phyloP scores from a whole-genome alignment of 441 rosid species.

The Syzygium malaccense region DNA sequence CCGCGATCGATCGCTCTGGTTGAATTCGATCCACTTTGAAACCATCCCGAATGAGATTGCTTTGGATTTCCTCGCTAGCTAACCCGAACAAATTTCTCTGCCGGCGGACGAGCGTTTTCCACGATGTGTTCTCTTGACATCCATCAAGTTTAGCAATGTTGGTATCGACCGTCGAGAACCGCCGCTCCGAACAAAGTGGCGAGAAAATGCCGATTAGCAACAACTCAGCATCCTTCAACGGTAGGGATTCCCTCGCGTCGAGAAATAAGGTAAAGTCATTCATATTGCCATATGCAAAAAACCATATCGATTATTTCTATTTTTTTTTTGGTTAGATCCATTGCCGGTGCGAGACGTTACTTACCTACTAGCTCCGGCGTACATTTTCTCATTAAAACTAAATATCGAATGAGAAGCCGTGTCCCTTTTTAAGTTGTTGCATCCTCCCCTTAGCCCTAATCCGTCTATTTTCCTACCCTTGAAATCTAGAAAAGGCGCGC shows the following conservation, averaged over 20 bases:
- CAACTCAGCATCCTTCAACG: neutral
- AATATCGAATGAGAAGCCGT: neutral
- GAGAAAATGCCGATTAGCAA: neutral
- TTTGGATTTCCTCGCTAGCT: neutral
- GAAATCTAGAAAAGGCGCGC: neutral
- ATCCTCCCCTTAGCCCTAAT: neutral
- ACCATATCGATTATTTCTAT: neutral
- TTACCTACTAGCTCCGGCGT: neutral
- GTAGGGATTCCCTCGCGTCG: too few species aligned
- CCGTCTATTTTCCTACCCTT: neutral
- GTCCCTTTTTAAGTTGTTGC: neutral
- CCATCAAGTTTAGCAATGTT: neutral
- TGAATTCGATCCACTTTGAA: neutral
- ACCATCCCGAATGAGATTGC: neutral
- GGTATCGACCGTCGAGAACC: neutral
- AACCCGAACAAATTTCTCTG: neutral
- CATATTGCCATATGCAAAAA: rapidly evolving
- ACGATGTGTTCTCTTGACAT: rapidly evolving
- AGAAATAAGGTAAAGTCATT: too few species aligned
- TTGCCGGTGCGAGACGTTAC: neutral
- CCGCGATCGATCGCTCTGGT: neutral
- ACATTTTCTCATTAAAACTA: neutral
- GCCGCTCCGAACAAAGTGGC: neutral
- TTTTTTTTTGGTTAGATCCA: neutral
- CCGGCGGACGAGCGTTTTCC: neutral